Conservation (phyloP, 805 yeast genomes). For the Alloascoidea africana region DNA sequence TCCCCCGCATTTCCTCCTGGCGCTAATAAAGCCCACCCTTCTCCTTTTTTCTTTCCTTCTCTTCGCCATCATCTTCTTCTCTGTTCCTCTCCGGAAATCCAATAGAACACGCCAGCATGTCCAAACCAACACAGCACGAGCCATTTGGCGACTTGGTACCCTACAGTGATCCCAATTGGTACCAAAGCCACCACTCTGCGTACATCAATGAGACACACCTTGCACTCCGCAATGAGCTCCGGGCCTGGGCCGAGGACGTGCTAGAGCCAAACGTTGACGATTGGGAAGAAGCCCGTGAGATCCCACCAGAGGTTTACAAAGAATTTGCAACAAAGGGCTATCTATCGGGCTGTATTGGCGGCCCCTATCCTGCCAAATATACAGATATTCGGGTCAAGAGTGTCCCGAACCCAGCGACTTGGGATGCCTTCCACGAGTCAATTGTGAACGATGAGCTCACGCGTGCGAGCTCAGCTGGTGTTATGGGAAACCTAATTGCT, state of each 20-base stretch:
- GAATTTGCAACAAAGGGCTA: conserved; percentile 3
- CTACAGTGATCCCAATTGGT: conserved; percentile 23
- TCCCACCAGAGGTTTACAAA: conserved; percentile 7
- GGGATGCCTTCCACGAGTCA: conserved; percentile 5
- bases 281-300: conserved; percentile 23
- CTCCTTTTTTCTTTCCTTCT: too few species aligned
- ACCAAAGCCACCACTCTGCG: conserved; percentile 22
- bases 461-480: conserved; percentile 4
- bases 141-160: conserved; percentile 18
- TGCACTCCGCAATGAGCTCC: conserved; percentile 23
- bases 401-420: conserved; percentile 3
- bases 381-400: conserved; percentile 4
- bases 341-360: conserved; percentile 2
- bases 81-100: conserved; percentile 7
- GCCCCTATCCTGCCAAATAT: conserved; percentile 4
- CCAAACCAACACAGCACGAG: conserved; percentile 3
- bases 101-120: conserved; percentile 4
- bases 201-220: conserved; percentile 23
- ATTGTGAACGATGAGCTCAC: conserved; percentile 3
- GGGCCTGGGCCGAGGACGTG: conserved; percentile 21
- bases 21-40: too few species aligned
- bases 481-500: conserved; percentile 1
- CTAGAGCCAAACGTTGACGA: conserved; percentile 25
- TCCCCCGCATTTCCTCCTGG: too few species aligned
- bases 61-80: too few species aligned